A percentile compares a stretch with the other conserved stretches of the same genome.
Evolutionary conservation across 2,329 filamentous ascomycete genomes (phyloP).

Genomic region (Penicillium sp.): DNA sequence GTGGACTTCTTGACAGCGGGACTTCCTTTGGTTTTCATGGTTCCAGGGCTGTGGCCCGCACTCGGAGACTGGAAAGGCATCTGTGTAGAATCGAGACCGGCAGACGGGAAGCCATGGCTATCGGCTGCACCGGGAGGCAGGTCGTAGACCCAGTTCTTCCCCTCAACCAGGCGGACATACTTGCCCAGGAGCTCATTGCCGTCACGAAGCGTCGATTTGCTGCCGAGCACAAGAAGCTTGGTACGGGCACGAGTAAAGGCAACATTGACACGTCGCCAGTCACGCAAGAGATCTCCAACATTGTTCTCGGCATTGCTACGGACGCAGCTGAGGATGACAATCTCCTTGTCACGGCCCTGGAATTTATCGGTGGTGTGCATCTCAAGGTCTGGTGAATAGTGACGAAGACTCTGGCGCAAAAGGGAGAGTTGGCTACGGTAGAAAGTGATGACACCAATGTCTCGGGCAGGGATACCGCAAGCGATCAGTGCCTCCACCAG

Average conservation of each 20-base stretch:
- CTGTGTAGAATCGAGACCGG: constrained; percentile 27
- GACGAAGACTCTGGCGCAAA: constrained; percentile 72
- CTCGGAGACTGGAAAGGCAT: constrained; percentile 29
- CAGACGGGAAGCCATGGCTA: constrained; percentile 67
- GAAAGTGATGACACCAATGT: constrained; percentile 95
- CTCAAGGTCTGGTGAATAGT: constrained; percentile 68
- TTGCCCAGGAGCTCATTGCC: constrained; percentile 73
- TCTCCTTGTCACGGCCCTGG: constrained; percentile 93
- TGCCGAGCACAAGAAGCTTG: constrained; percentile 87
- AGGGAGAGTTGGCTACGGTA: constrained; percentile 90
- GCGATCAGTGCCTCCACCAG: constrained; percentile 78
- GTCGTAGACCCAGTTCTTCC: constrained; percentile 77
- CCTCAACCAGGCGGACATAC: constrained; percentile 78
- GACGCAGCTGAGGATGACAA: constrained; percentile 84
- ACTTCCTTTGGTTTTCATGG: constrained; percentile 32
- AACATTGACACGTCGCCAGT: constrained; percentile 93
- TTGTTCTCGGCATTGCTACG: constrained; percentile 78
- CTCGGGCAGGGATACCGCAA: constrained; percentile 71
- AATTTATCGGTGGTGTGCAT: constrained; percentile 98
- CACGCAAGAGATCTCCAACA: constrained; percentile 89
- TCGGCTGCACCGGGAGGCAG: constrained; percentile 67
- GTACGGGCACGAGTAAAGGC: constrained; percentile 91
- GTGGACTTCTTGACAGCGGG: constrained; percentile 28
- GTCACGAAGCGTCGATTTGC: constrained; percentile 70
- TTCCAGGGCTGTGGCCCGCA: constrained; percentile 2